These are phyloP conservation scores for Alternaria ventricosa DNA, from an alignment of 2,329 filamentous ascomycete species.

Conservation along the genomic window DNA sequence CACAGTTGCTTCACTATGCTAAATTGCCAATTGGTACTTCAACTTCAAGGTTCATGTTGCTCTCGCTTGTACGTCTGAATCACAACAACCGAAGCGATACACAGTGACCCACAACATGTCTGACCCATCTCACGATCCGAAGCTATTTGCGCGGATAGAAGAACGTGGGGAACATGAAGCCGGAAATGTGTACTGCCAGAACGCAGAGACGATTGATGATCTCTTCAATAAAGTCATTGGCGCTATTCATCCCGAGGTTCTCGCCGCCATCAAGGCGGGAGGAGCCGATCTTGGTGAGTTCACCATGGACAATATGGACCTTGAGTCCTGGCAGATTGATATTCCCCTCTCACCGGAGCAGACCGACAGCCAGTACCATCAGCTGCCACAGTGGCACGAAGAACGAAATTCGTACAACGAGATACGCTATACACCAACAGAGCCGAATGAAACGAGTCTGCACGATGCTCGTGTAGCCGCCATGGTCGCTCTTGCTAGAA, in stretches of 20 bases:
- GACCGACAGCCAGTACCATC: not conserved
- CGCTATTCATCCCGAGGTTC: not conserved
- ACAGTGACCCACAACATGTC: no score
- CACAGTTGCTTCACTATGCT: no score
- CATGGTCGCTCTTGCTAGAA: not conserved
- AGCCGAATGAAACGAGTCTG: not conserved
- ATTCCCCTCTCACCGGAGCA: not conserved
- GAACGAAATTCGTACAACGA: not conserved
- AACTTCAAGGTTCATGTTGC: no score
- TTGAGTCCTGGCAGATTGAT: not conserved
- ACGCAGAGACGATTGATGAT: not conserved
- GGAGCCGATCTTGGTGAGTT: not conserved
- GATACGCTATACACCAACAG: not conserved
- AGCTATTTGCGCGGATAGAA: no score
- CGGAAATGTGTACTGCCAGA: no score
- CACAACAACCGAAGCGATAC: no score
- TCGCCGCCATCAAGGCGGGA: not conserved
- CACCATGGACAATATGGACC: not conserved
- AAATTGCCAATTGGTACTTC: no score
- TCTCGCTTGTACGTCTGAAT: no score
- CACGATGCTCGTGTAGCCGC: not conserved
- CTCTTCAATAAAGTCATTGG: not conserved
- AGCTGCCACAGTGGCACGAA: not conserved
- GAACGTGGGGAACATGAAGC: no score
- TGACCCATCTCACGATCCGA: no score